Base-by-base conservation (phyloP, 805 yeast species). In the Wickerhamomyces ciferrii region DNA sequence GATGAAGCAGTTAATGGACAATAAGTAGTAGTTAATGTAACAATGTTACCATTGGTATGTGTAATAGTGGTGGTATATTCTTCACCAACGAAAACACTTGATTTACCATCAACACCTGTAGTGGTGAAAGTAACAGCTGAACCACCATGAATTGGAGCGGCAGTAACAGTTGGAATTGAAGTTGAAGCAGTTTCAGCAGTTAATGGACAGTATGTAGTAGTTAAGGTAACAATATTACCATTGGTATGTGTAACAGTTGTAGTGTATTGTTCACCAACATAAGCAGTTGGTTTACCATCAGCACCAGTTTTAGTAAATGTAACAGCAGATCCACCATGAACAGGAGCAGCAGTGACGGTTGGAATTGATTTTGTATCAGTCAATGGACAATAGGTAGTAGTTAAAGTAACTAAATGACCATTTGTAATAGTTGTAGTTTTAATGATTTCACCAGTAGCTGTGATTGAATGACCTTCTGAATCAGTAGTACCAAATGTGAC, bases 401-500 rank as follows among this genome's bases (percentile, higher is more conserved):
- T 37, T 17, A 37, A 20, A 37, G 39, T 37, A 20, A 37, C 39
- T 5, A 21, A 9, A 5, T 19, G 9, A 17, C 41, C 41, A 25
- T 25, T 21, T n/a, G 31, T 24, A 21, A 25, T 11, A 18, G 31
- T 25, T 20, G 41, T 39, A 8, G 41, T 39, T 9, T 29, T 15
- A 17, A 39, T 18, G n/a, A 39, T 13, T 24, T 39, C 20, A 39
- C 41, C 41, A 39, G 32, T 39, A 17, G 11, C 23, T 5, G 32
- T 39, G n/a, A 25, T 25, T 24, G 41, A 24, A 18, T 25, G 11
- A n/a, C 32, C 32, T n/a, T 24, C 41, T 20, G 41, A 24, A 39
- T 56, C 45, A 19, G 53, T 41, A 43, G 68, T 63, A 48, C 62
- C 57, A 46, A 53, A 58, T 27, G 67, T 61, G 34, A 65, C 55